A percentile compares a stretch with the other conserved stretches of the same genome.
These are phyloP conservation scores for Axilococcus clingmanii DNA, from an alignment of 139 green algal species.

Conservation along the genomic window DNA sequence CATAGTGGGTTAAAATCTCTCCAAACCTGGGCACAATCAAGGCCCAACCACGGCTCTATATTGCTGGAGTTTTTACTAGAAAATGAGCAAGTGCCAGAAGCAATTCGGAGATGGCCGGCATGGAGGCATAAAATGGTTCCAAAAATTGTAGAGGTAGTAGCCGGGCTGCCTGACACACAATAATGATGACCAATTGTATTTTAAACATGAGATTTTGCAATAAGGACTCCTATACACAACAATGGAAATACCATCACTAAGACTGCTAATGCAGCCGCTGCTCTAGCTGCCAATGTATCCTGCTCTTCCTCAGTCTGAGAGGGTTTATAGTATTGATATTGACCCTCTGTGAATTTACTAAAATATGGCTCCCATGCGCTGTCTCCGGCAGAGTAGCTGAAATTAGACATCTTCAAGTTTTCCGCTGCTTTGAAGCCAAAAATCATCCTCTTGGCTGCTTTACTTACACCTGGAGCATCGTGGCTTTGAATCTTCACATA, in stretches of 20 bases:
- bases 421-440: slow-evolving; percentile 64
- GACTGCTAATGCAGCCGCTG: slow-evolving; percentile 6
- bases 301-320: slow-evolving; percentile 9
- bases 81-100: slow-evolving; percentile 27
- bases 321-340: slow-evolving; percentile 7
- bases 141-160: slow-evolving; percentile 12
- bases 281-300: slow-evolving; percentile 2
- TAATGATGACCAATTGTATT: neutral
- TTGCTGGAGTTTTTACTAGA: slow-evolving; percentile 6
- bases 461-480: slow-evolving; percentile 33
- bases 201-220: slow-evolving; percentile 14
- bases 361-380: slow-evolving; percentile 28
- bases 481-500: slow-evolving; percentile 52
- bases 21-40: slow-evolving; percentile 8
- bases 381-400: slow-evolving; percentile 2
- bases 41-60: neutral
- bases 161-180: slow-evolving; percentile 1
- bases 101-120: slow-evolving; percentile 26
- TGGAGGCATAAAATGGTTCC: slow-evolving; percentile 28
- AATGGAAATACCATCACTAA: slow-evolving; percentile 20
- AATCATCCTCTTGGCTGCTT: slow-evolving; percentile 60
- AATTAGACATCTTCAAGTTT: slow-evolving; percentile 38
- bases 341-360: slow-evolving; percentile 4
- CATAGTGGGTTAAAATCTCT: slow-evolving; percentile 13
- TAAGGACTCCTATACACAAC: slow-evolving; percentile 5